These are phyloP conservation scores for Yarrowia sp. DNA, from an alignment of 805 yeast genomes.

Conservation along the genomic window DNA sequence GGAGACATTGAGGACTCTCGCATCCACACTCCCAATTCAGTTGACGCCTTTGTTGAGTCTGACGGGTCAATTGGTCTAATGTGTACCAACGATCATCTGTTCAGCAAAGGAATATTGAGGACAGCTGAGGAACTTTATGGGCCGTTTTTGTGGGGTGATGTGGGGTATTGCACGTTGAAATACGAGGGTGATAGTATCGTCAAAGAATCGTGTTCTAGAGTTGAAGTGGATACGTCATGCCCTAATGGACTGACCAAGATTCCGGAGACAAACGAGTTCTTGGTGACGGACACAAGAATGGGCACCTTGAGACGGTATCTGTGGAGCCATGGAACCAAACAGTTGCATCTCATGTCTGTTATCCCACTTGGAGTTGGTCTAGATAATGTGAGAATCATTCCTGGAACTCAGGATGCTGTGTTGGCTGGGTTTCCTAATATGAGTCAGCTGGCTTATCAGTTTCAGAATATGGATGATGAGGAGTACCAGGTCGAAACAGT, in stretches of 20 bases:
- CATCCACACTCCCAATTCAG: neutral
- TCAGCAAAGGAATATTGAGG: neutral
- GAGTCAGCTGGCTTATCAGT: neutral
- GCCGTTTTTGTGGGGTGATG: neutral
- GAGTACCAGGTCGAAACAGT: neutral
- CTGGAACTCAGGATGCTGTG: constrained; percentile 1
- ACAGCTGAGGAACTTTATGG: neutral
- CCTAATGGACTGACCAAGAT: neutral
- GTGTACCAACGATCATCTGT: neutral
- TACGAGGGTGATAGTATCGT: neutral
- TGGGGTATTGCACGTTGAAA: neutral
- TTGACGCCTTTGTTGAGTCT: neutral
- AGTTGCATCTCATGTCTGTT: neutral
- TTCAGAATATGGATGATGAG: neutral
- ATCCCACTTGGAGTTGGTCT: neutral
- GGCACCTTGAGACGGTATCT: neutral
- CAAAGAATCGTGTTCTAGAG: neutral
- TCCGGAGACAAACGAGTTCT: neutral
- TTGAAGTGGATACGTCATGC: neutral
- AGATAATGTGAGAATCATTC: constrained; percentile 9
- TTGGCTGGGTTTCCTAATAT: constrained; percentile 1
- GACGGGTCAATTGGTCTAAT: neutral
- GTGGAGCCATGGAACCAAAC: neutral
- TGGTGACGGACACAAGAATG: neutral
- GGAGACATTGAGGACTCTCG: neutral